Evolutionary conservation across 345 rosid species (phyloP), one percentile per base, ranked within the genome.

Genomic region (Brassica cretica): DNA sequence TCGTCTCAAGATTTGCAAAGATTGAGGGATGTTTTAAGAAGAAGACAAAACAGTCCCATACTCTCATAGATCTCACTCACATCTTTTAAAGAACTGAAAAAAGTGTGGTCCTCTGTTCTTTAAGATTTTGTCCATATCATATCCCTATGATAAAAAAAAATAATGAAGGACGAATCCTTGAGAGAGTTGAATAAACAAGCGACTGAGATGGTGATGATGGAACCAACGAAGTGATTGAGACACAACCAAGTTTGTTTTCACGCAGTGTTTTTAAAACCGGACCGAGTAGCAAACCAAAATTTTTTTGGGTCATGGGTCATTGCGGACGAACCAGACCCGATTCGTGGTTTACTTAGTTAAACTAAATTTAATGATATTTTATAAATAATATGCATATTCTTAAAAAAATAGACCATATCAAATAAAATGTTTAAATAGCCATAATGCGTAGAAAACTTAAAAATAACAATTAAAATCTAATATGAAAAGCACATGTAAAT

Each of bases 71-170:
- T 68, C 63, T 30, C 79, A 68, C 63, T 30, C 79, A 68, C 12
- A 29, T 68, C 68, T 60, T 15, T 14, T 58, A 4, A 46, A 46
- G 0, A 6, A 68, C 9, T 25, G 39, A 7, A 39, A 29, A 35
- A 56, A 10, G 0, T 46, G 73, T 68, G 74, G 74, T 76, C 6
- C 74, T 76, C 70, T 76, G 56, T 62, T 21, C 24, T 76, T 46
- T 32, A 51, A 32, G n/a, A 76, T 24, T 21, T 21, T 61, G 70
- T 76, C 74, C 55, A 46, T 62, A 69, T 76, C 63, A 16, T 16
- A 63, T 0, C 39, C 8, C 5, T 25, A 46, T 49, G 65, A 30
- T 53, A 29, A 12, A 11, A 37, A 60, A 3, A 1, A 16, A 15
- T 6, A 15, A 7, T 53, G 58, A 41, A 66, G 12, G 32, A 33